Conservation (phyloP, 164 flowering plant genomes). For the Kingdonia uniflora region DNA sequence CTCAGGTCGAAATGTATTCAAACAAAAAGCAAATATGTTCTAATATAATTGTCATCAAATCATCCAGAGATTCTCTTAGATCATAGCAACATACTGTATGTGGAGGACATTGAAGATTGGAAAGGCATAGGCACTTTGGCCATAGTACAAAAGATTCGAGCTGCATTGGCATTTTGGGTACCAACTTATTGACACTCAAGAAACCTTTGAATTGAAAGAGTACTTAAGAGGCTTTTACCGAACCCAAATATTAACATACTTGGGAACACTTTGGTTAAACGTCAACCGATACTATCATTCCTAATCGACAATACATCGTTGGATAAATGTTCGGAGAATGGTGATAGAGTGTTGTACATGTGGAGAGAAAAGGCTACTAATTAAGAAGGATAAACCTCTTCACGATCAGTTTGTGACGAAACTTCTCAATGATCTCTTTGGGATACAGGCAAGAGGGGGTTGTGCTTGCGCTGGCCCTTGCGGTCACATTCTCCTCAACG, state of each 20-base stretch:
- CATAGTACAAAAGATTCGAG: slow-evolving; percentile 59
- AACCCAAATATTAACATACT: slow-evolving; percentile 44
- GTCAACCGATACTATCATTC: slow-evolving; percentile 73
- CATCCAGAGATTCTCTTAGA: too few species aligned
- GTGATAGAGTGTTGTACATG: background rate
- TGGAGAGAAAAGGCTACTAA: slow-evolving; percentile 1
- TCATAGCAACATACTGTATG: too few species aligned
- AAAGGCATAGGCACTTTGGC: slow-evolving; percentile 80
- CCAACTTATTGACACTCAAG: slow-evolving; percentile 34
- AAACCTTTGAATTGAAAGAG: slow-evolving; percentile 31
- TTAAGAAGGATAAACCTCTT: background rate
- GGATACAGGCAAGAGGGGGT: slow-evolving; percentile 2
- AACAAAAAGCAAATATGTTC: too few species aligned
- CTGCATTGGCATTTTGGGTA: slow-evolving; percentile 75
- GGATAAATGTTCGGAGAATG: background rate
- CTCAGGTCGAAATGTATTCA: too few species aligned
- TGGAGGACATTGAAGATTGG: too few species aligned
- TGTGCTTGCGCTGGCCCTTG: slow-evolving; percentile 1
- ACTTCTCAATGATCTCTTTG: background rate
- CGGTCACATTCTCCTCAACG: background rate
- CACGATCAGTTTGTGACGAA: background rate
- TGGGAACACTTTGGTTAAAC: slow-evolving; percentile 40
- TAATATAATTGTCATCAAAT: too few species aligned
- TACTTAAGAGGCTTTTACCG: slow-evolving; percentile 46
- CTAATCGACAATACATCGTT: slow-evolving; percentile 19